Conservation (phyloP, 2,329 filamentous ascomycete genomes). For the Trichophyton mentagrophytes region DNA sequence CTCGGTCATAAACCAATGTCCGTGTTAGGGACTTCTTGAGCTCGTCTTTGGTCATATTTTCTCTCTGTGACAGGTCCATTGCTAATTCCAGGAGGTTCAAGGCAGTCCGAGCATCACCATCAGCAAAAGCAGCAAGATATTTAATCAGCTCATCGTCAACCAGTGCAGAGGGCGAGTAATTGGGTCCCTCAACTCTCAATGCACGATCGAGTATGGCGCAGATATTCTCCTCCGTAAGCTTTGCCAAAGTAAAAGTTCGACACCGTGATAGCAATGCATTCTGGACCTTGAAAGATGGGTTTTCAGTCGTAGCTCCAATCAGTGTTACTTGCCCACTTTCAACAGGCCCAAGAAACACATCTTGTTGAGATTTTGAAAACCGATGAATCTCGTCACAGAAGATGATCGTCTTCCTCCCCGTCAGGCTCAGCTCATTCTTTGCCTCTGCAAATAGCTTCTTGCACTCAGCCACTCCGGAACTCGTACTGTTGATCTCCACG, state of each 20-base stretch:
- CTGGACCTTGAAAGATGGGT: conserved; percentile 87
- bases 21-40: conserved; percentile 78
- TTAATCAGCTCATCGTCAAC: conserved; percentile 63
- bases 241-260: conserved; percentile 73
- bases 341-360: conserved; percentile 85
- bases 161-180: conserved; percentile 39
- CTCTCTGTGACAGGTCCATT: conserved; percentile 57
- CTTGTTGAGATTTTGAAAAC: conserved; percentile 84
- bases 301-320: conserved; percentile 93
- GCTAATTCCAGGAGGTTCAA: conserved; percentile 86
- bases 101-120: conserved; percentile 85
- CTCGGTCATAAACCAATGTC: conserved; percentile 87
- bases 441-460: conserved; percentile 87
- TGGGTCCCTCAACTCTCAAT: conserved; percentile 47
- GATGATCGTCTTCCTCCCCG: conserved; percentile 82
- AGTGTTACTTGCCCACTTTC: conserved; percentile 82
- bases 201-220: conserved; percentile 64
- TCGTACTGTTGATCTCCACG: conserved; percentile 91
- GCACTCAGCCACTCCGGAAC: conserved; percentile 73
- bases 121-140: conserved; percentile 75
- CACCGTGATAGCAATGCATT: conserved; percentile 78
- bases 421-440: conserved; percentile 62
- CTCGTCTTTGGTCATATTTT: conserved; percentile 55
- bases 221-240: conserved; percentile 61
- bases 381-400: conserved; percentile 97